Percentiles rank a stretch among this genome's conserved stretches.
Conservation (phyloP, 352 stramenopile species). For the Phytophthora multivora region DNA sequence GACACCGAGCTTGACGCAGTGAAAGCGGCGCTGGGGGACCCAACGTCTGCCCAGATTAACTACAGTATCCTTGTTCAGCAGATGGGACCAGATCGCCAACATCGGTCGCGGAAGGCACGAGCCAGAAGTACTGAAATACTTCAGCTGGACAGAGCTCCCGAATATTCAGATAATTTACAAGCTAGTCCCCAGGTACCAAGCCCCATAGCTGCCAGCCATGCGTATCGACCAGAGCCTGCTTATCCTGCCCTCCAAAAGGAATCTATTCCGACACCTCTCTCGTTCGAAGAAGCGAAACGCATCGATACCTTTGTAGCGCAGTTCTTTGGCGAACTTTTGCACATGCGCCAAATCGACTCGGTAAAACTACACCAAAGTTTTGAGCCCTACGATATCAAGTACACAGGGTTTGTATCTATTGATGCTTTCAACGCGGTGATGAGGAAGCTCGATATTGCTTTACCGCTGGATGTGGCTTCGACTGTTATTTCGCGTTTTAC, state of each 20-base stretch:
- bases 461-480: slow-evolving; percentile 45
- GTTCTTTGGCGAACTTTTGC: slow-evolving; percentile 58
- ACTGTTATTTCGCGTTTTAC: slow-evolving; percentile 58
- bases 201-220: slow-evolving; percentile 11
- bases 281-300: slow-evolving; percentile 48
- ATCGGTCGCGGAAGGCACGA: slow-evolving; percentile 31
- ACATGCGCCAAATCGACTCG: slow-evolving; percentile 41
- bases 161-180: slow-evolving; percentile 19
- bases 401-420: slow-evolving; percentile 60
- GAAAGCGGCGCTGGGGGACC: slow-evolving; percentile 52
- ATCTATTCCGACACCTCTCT: slow-evolving; percentile 11
- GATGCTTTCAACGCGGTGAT: slow-evolving; percentile 71
- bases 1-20: slow-evolving; percentile 58
- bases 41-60: slow-evolving; percentile 47
- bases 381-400: slow-evolving; percentile 63
- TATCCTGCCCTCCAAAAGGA: slow-evolving; percentile 7
- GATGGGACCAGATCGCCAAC: slow-evolving; percentile 33
- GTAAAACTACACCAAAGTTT: slow-evolving; percentile 44
- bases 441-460: slow-evolving; percentile 62
- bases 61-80: slow-evolving; percentile 58
- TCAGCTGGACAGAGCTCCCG: slow-evolving; percentile 14
- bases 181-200: slow-evolving; percentile 15
- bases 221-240: slow-evolving; percentile 4
- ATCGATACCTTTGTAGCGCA: slow-evolving; percentile 48
- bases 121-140: slow-evolving; percentile 12